Evolutionary conservation across 2,329 filamentous ascomycete species (phyloP), one percentile per base, ranked within the genome.

Genomic region (Clarireedia paspali): DNA sequence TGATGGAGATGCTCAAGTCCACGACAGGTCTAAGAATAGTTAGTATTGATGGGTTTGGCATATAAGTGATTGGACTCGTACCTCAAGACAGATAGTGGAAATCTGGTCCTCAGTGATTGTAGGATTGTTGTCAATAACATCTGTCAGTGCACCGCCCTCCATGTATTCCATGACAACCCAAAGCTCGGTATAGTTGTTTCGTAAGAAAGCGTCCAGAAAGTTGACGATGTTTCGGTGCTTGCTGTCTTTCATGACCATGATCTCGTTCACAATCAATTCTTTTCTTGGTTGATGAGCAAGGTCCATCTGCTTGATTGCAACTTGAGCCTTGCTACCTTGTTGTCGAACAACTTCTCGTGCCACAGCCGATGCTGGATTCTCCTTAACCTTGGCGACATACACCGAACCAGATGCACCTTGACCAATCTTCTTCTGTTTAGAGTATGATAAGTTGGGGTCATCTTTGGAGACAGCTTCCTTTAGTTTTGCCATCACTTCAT

Each of bases 91-190:
- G 63, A 99, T 97, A 5, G 92, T 96, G 9, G 94, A 90, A 67
- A 99, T 99, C 72, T 99, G 94, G 70, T 96, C 90, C 72, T 99
- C 94, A 5, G 88, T 90, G 65, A 99, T 96, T 56, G 85, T 84
- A 2, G 87, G 82, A 72, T 97, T 99, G 75, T 97, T 96, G 73
- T 99, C 94, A 73, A 99, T 99, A 59, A 99, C 91, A 77, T 99
- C 94, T 1, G 94, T 99, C 71, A 99, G 76, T 60, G 94, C 89
- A 74, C 94, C 94, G 66, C 94, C 94, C 74, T 99, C 94, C 94
- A 99, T 99, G 68, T 91, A 99, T 75, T 99, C 94, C 94, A 99
- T 96, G 52, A 99, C 92, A 10, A 99, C 91, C 94, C 94, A 99
- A n/a, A 99, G 81, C 71, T 99, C 94, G 54, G 88, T 83, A 67